These are phyloP conservation scores for Podospora bellae-mahoneyi DNA, from an alignment of 495 filamentous ascomycete genomes.

Conservation along the genomic window DNA sequence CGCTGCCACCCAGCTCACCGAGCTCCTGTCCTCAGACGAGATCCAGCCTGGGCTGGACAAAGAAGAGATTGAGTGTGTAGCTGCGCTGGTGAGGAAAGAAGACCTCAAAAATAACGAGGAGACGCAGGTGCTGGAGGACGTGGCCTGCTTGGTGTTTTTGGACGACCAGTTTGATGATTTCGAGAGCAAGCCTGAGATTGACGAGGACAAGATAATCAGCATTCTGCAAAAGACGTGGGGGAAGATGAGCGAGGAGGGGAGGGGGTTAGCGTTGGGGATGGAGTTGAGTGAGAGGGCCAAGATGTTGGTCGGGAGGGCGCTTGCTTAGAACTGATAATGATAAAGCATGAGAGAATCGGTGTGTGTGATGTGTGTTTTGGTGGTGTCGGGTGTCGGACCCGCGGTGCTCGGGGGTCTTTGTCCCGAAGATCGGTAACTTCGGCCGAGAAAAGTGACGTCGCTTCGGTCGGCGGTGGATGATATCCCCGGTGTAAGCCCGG, in stretches of 20 bases:
- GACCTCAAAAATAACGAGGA: slow-evolving; percentile 60
- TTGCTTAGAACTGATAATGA: slow-evolving; percentile 30
- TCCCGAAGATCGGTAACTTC: not conserved
- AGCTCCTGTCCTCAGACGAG: slow-evolving; percentile 49
- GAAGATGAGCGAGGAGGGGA: slow-evolving; percentile 71
- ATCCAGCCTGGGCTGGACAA: slow-evolving; percentile 36
- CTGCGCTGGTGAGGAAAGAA: slow-evolving; percentile 62
- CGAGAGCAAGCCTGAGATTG: slow-evolving; percentile 53
- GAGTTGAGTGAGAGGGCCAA: slow-evolving; percentile 56
- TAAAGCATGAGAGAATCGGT: not conserved
- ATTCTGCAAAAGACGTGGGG: slow-evolving; percentile 81
- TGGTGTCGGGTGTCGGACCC: not conserved
- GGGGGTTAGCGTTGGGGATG: slow-evolving; percentile 64
- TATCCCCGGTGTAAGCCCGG: not conserved
- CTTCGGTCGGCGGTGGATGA: not conserved
- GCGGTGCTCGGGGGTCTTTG: not conserved
- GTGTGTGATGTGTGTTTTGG: not conserved
- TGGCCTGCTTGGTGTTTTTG: slow-evolving; percentile 80
- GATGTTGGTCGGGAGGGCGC: slow-evolving; percentile 60
- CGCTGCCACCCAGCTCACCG: slow-evolving; percentile 59
- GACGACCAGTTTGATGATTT: slow-evolving; percentile 81
- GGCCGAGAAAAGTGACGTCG: not conserved
- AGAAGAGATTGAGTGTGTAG: slow-evolving; percentile 50
- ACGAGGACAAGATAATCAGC: slow-evolving; percentile 68
- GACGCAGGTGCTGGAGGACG: slow-evolving; percentile 73